phyloP scores from a whole-genome alignment of 352 stramenopile species.

The Globisporangium carolinianum region DNA sequence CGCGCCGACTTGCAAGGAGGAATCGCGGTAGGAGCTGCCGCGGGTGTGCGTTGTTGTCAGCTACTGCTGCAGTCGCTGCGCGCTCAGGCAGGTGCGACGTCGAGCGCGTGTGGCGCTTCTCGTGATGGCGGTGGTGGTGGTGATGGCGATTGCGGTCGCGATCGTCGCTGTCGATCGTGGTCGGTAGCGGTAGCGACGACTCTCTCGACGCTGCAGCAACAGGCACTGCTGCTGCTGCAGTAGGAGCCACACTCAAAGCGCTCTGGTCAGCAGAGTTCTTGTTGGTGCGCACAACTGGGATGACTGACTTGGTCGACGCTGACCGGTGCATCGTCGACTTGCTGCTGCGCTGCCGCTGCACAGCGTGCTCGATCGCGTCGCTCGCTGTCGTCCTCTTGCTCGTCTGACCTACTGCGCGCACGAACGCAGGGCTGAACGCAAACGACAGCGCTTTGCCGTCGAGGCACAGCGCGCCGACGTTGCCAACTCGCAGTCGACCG shows the following conservation, averaged over 20 bases:
- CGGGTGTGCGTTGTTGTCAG: background rate
- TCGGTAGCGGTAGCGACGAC: background rate
- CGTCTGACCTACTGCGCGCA: constrained; percentile 12
- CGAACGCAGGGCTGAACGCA: constrained; percentile 32
- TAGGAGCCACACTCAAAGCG: background rate
- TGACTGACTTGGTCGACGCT: constrained; percentile 1
- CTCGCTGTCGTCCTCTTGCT: constrained; percentile 4
- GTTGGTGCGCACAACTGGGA: background rate
- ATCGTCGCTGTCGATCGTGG: no score
- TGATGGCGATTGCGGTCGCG: background rate
- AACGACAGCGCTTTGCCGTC: constrained; percentile 41
- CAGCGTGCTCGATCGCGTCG: background rate
- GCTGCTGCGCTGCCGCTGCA: background rate
- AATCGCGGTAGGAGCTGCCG: constrained; percentile 44
- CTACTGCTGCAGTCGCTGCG: no score
- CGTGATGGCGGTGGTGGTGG: background rate
- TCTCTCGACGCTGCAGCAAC: no score
- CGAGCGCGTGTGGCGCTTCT: constrained; percentile 1
- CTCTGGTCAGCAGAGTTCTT: background rate
- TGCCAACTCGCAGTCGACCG: constrained; percentile 23
- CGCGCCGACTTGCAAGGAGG: constrained; percentile 23
- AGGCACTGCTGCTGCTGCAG: background rate
- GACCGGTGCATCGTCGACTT: constrained; percentile 4
- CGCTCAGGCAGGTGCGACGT: background rate
- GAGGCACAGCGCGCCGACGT: constrained; percentile 31